phyloP scores from a whole-genome alignment of 805 yeast species.

The Starmerella tilneyi region DNA sequence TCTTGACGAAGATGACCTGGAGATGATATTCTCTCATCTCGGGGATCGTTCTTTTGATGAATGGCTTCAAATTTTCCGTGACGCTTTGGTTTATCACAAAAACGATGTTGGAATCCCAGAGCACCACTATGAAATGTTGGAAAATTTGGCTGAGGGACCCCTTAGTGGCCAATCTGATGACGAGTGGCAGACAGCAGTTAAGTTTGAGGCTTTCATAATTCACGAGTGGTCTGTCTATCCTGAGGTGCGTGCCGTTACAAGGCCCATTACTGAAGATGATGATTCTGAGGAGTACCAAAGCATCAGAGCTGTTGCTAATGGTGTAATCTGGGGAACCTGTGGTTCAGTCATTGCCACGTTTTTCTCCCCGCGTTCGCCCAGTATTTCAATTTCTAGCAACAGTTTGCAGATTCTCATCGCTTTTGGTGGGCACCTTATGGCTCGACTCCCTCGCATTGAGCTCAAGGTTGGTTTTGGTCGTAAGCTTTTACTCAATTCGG shows the following conservation, averaged over 20 bases:
- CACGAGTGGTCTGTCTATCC: conserved; percentile 46
- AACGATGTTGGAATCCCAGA: conserved; percentile 42
- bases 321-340: conserved; percentile 41
- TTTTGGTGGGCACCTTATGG: conserved; percentile 45
- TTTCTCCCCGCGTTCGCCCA: conserved; percentile 49
- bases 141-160: conserved; percentile 24
- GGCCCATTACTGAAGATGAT: conserved; percentile 47
- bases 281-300: conserved; percentile 39
- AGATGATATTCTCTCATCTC: conserved; percentile 14
- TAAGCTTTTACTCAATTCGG: conserved; percentile 39
- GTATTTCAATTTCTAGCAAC: conserved; percentile 42
- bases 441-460: conserved; percentile 16
- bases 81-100: conserved; percentile 35
- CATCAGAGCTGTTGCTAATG: conserved; percentile 42
- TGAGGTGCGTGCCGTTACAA: conserved; percentile 50
- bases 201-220: conserved; percentile 38
- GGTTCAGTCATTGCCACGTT: conserved; percentile 50
- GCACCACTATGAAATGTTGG: conserved; percentile 33
- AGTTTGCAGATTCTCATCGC: conserved; percentile 52
- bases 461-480: conserved; percentile 9
- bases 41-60: conserved; percentile 31
- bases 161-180: conserved; percentile 18
- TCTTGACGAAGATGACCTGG: conserved; percentile 13
- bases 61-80: conserved; percentile 35
- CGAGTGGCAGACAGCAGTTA: conserved; percentile 21